Evolutionary conservation across 2,329 filamentous ascomycete genomes (phyloP), one percentile per base, ranked within the genome.

Genomic region (Cryphonectria parasitica): DNA sequence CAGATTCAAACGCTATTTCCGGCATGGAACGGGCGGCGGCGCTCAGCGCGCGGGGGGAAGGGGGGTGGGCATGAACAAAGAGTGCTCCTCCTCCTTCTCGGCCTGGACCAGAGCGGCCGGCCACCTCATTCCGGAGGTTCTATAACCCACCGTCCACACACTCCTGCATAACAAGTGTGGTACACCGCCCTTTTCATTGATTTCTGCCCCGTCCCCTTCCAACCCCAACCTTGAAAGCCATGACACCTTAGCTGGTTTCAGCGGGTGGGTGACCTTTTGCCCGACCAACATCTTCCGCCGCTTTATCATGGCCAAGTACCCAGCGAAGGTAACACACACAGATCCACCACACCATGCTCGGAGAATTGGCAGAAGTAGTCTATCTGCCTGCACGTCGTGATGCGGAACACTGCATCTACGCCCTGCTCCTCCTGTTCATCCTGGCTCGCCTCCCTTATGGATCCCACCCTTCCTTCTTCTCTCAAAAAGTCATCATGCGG

Each of bases 101-200:
- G 36, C 56, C 56, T 71, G 58, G 62, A 63, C 66, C 54, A 62
- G 67, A 66, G 67, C 39, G 45, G 67, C 60, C 58, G 69, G 69
- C 43, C 67, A 69, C 62, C 69, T 31, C 56, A 66, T 34, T 54
- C 64, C 61, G 60, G 54, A 36, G 49, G 64, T 65, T 64, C 69
- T 69, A 56, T 49, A 61, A 72, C 45, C 68, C 68, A 70, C 68
- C 28, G 54, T 54, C 25, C 62, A 64, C 67, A 64, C 64, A 34
- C 64, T 64, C 39, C 66, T 70, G 41, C 45, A 45, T 69, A 28
- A 41, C 68, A 49, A 61, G 54, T 45, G 56, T 31, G 43, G 43
- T 64, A 71, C 71, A 72, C 71, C 71, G 71, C 71, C 70, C 70
- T 68, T 72, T 69, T 39, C 56, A 31, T 66, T 66, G 54, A 36